Evolutionary conservation across 495 filamentous ascomycete species (phyloP), one percentile per base, ranked within the genome.

Genomic region (Penicillium paxilli): DNA sequence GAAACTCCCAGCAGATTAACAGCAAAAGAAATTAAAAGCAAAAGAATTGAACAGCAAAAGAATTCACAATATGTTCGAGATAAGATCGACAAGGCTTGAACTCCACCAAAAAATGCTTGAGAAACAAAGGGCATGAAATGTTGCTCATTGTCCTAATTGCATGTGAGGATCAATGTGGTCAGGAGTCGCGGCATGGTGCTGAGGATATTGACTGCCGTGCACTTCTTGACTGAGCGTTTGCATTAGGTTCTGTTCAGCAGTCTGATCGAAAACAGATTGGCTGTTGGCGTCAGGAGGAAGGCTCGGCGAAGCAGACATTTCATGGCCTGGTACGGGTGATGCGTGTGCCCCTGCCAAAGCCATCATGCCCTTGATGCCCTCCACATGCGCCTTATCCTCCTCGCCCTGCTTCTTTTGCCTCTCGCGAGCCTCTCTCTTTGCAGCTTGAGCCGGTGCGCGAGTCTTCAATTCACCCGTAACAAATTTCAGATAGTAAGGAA

Each of bases 391-490:
- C 58, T 84, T 83, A 50, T 91, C 86, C 54, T 90, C 88, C 45
- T 86, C 85, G 30, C 80, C 77, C 52, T 84, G 82, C 57, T 83
- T 75, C 54, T 83, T 82, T 38, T 83, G 83, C 38, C 83, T 80
- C 60, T 89, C 88, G 52, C 88, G 87, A 3, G 88, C 89, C 67
- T 92, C 89, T 22, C 88, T 88, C 51, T 89, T 87, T 5, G 88
- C 88, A 41, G 89, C 89, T 66, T 92, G 88, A 20, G 80, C 85
- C 1, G 90, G 91, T 0, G 89, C 92, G n/a, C 93, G 78, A 2
- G 92, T 96, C 70, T 96, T 96, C 51, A 98, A 73, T 65, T 98
- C 93, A 11, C 92, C 92, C 0, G 92, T 98, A 26, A 98, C 92
- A 42, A 86, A 90, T 64, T 92, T 87, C 25, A 98, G 75, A 54